A percentile compares a stretch with the other conserved stretches of the same genome.
Conservation (phyloP, 2,329 filamentous ascomycete genomes). For the Epichloe bromicola region DNA sequence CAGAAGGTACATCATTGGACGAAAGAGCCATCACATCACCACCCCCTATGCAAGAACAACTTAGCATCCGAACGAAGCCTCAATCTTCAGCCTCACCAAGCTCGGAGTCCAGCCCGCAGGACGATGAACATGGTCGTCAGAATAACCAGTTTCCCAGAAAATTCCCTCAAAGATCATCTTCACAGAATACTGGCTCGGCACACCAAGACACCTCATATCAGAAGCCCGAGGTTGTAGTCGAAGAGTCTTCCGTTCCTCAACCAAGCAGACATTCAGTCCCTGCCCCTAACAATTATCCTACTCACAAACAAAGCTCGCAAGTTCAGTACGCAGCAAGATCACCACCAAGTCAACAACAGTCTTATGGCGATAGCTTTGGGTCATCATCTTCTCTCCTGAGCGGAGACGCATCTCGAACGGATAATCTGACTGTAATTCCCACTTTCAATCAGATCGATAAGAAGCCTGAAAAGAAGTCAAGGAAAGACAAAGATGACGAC, state of each 20-base stretch:
- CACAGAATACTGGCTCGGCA: conserved; percentile 32
- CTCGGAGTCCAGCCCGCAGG: conserved; percentile 47
- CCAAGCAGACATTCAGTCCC: conserved; percentile 3
- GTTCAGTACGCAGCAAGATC: conserved; percentile 7
- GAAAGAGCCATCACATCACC: conserved; percentile 10
- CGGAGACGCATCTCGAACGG: conserved; percentile 53
- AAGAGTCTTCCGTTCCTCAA: conserved; percentile 26
- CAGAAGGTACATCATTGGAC: conserved; percentile 25
- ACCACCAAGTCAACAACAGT: conserved; percentile 7
- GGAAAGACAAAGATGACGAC: conserved; percentile 57
- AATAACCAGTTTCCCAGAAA: conserved; percentile 14
- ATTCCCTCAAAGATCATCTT: conserved; percentile 43
- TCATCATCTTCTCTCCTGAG: conserved; percentile 53
- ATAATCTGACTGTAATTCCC: conserved; percentile 68
- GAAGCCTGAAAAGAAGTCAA: conserved; percentile 60
- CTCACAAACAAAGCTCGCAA: conserved; percentile 3
- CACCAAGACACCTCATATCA: conserved; percentile 9
- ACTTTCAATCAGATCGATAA: conserved; percentile 58
- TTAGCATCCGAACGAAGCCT: conserved; percentile 22
- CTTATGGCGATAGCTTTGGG: conserved; percentile 16
- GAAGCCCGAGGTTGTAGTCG: conserved; percentile 14
- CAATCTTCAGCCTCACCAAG: conserved; percentile 18
- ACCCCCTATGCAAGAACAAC: conserved; percentile 17
- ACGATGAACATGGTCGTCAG: conserved; percentile 20
- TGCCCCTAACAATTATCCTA: background rate